These are phyloP conservation scores for Acanthamoeba royreba DNA, from an alignment of 208 protist genomes.

Conservation along the genomic window DNA sequence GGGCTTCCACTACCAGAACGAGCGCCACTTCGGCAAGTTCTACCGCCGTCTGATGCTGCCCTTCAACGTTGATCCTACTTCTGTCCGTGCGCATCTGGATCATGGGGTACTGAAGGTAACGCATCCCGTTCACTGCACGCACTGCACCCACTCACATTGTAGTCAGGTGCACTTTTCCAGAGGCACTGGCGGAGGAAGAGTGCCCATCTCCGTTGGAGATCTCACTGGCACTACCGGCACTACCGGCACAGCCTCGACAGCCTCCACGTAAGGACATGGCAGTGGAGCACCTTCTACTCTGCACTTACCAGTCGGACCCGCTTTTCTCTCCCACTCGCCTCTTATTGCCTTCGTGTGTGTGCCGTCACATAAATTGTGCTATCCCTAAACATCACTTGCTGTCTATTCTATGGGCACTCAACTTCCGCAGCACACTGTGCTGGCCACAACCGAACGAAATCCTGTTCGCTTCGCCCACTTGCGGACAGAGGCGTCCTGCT, in stretches of 20 bases:
- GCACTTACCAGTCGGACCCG: too few relatives aligned
- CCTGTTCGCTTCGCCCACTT: too few relatives aligned
- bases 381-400: too few relatives aligned
- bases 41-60: neutral
- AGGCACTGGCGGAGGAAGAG: neutral
- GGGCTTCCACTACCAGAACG: neutral
- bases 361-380: too few relatives aligned
- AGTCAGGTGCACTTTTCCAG: neutral
- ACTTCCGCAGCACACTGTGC: too few relatives aligned
- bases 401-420: too few relatives aligned
- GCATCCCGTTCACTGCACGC: neutral
- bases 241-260: neutral
- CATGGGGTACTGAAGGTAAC: neutral
- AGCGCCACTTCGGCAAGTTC: constrained; percentile 45
- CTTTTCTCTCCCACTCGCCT: too few relatives aligned
- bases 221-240: neutral
- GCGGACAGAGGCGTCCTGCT: too few relatives aligned
- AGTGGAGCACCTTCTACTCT: neutral
- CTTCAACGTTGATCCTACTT: neutral
- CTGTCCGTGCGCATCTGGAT: neutral
- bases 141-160: neutral
- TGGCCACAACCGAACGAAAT: too few relatives aligned
- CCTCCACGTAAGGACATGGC: neutral
- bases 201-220: neutral
- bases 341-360: too few relatives aligned